These are phyloP conservation scores for Neolentinus lepideus DNA, from an alignment of 1,284 basidiomycete species.

Conservation along the genomic window DNA sequence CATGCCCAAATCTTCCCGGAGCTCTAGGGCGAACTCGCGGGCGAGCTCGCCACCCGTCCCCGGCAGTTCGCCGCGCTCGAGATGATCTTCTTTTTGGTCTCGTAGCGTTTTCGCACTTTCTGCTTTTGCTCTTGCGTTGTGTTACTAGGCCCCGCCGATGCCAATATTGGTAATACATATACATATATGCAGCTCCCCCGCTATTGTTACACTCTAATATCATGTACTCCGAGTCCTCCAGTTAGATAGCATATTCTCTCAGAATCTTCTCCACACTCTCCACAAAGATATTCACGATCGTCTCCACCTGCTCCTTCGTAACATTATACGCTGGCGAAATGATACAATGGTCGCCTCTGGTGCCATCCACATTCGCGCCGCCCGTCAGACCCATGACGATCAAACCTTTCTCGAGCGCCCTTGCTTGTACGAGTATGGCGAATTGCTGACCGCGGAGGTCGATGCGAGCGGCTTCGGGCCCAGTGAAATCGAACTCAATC, in stretches of 20 bases:
- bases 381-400: slow-evolving; percentile 69
- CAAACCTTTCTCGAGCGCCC: slow-evolving; percentile 55
- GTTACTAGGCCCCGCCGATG: neutral
- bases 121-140: neutral
- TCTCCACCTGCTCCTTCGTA: slow-evolving; percentile 55
- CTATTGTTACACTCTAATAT: too few relatives aligned
- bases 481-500: slow-evolving; percentile 69
- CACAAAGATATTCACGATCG: slow-evolving; percentile 57
- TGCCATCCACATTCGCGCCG: slow-evolving; percentile 61
- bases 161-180: neutral
- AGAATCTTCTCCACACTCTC: slow-evolving; percentile 58
- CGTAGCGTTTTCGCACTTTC: neutral
- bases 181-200: neutral
- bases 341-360: slow-evolving; percentile 62
- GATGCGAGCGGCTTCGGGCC: slow-evolving; percentile 28
- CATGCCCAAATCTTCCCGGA: neutral
- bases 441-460: slow-evolving; percentile 48
- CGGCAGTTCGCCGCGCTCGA: neutral
- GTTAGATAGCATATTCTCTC: slow-evolving; percentile 10
- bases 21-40: neutral
- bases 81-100: neutral
- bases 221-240: too few relatives aligned
- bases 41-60: neutral
- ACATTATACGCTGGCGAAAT: slow-evolving; percentile 74
- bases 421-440: slow-evolving; percentile 58